phyloP scores from a whole-genome alignment of 2,329 filamentous ascomycete genomes.

The Epichloe elymi region DNA sequence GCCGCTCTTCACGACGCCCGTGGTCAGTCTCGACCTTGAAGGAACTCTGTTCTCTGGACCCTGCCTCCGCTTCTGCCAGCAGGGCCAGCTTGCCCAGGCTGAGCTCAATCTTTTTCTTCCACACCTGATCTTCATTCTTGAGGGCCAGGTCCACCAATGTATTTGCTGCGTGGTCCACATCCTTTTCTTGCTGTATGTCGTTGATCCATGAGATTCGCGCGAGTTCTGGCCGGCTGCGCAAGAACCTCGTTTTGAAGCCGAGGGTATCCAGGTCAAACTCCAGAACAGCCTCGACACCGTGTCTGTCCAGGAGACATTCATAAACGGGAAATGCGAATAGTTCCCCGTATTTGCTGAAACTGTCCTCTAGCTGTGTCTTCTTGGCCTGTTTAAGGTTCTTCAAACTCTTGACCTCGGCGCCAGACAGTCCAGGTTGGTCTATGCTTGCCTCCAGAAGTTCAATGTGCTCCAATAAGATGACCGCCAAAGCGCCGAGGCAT shows the following conservation, averaged over 20 bases:
- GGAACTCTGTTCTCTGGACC: constrained; percentile 12
- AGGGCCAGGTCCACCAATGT: constrained; percentile 59
- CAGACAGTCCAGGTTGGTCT: constrained; percentile 15
- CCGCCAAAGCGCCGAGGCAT: constrained; percentile 40
- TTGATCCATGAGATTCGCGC: constrained; percentile 90
- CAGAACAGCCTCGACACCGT: constrained; percentile 55
- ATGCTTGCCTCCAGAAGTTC: constrained; percentile 22
- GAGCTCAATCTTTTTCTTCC: constrained; percentile 88
- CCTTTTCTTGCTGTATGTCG: constrained; percentile 63
- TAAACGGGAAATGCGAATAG: constrained; percentile 68
- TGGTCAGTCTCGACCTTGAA: constrained; percentile 26
- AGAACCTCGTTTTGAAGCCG: constrained; percentile 62
- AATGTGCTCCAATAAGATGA: constrained; percentile 42
- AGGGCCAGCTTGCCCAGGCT: constrained; percentile 75
- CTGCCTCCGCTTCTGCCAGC: constrained; percentile 44
- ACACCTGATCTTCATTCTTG: constrained; percentile 62
- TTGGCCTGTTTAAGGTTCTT: constrained; percentile 26
- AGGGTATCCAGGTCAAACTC: constrained; percentile 56
- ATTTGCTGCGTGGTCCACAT: constrained; percentile 60
- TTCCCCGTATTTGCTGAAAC: constrained; percentile 52
- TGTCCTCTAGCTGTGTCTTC: constrained; percentile 31
- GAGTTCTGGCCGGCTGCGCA: constrained; percentile 58
- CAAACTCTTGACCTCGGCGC: constrained; percentile 16
- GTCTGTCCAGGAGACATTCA: constrained; percentile 56
- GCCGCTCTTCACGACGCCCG: constrained; percentile 26